phyloP scores from a whole-genome alignment of 1,284 basidiomycete genomes.

The Leccinum griseonigrum region DNA sequence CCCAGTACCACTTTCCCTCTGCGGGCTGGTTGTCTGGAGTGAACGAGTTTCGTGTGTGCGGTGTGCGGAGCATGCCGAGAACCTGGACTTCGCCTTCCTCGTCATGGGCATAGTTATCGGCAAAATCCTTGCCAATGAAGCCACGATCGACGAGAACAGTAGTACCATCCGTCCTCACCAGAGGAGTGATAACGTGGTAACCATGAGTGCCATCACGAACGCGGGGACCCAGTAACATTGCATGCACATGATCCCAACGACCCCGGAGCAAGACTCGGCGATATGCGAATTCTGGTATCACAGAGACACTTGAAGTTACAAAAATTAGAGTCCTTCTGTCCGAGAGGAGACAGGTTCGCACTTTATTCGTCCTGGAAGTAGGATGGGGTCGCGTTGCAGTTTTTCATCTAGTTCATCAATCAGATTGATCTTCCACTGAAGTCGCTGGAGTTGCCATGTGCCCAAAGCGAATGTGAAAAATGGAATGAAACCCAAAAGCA shows the following conservation, averaged over 20 bases:
- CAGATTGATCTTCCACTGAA: conserved; percentile 93
- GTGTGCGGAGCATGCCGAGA: conserved; percentile 73
- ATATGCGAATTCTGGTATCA: conserved; percentile 84
- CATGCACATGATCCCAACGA: conserved; percentile 70
- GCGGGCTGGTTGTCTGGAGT: conserved; percentile 87
- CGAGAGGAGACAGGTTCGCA: conserved; percentile 40
- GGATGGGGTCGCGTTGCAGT: conserved; percentile 76
- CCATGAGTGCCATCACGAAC: conserved; percentile 71
- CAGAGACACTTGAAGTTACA: conserved; percentile 48
- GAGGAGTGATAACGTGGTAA: conserved; percentile 84
- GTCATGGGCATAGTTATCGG: conserved; percentile 35
- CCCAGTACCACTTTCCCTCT: conserved; percentile 90
- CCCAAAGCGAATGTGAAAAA: conserved; percentile 91
- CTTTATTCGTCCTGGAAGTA: conserved; percentile 87
- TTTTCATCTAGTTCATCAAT: conserved; percentile 96
- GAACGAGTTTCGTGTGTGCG: conserved; percentile 72
- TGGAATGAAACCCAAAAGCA: conserved; percentile 85
- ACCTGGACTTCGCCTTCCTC: conserved; percentile 62
- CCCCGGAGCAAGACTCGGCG: conserved; percentile 82
- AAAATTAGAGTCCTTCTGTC: not conserved
- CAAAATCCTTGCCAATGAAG: conserved; percentile 74
- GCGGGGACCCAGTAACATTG: conserved; percentile 73
- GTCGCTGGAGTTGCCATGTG: conserved; percentile 88
- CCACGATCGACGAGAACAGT: conserved; percentile 73
- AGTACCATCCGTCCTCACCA: conserved; percentile 54